Evolutionary conservation across 2,329 filamentous ascomycete genomes (phyloP).

Genomic region (Rhynchosporium agropyri): DNA sequence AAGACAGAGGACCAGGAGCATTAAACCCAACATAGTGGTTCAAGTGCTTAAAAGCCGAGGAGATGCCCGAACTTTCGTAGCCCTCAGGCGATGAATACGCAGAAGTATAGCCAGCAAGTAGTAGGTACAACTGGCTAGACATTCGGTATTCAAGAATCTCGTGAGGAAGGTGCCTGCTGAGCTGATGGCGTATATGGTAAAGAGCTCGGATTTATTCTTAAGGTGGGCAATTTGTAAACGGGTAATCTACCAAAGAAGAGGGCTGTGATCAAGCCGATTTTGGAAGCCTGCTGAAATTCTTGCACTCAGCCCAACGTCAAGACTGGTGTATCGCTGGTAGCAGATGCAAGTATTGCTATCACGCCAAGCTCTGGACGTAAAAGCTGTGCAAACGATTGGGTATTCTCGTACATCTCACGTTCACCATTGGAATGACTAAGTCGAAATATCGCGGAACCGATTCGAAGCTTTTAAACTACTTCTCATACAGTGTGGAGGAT

Average conservation of each 20-base stretch:
- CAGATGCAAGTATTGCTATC: constrained; percentile 35
- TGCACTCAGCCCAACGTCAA: constrained; percentile 62
- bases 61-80: constrained; percentile 74
- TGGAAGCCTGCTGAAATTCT: constrained; percentile 80
- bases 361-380: not conserved
- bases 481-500: not conserved
- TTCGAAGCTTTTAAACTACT: not conserved
- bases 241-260: constrained; percentile 75
- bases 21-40: not conserved
- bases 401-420: not conserved
- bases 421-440: not conserved
- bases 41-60: constrained; percentile 44
- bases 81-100: constrained; percentile 54
- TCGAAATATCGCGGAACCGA: not conserved
- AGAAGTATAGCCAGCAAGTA: not conserved
- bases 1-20: not conserved
- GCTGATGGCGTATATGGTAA: not conserved
- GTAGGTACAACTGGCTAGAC: not conserved
- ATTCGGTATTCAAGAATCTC: not conserved
- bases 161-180: not conserved
- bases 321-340: constrained; percentile 27
- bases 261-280: constrained; percentile 71
- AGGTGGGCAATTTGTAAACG: constrained; percentile 54
- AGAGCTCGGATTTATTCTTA: not conserved
- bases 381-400: not conserved